These are phyloP conservation scores for Tympanopsis confertula DNA, from an alignment of 2,329 filamentous ascomycete species.

Conservation along the genomic window DNA sequence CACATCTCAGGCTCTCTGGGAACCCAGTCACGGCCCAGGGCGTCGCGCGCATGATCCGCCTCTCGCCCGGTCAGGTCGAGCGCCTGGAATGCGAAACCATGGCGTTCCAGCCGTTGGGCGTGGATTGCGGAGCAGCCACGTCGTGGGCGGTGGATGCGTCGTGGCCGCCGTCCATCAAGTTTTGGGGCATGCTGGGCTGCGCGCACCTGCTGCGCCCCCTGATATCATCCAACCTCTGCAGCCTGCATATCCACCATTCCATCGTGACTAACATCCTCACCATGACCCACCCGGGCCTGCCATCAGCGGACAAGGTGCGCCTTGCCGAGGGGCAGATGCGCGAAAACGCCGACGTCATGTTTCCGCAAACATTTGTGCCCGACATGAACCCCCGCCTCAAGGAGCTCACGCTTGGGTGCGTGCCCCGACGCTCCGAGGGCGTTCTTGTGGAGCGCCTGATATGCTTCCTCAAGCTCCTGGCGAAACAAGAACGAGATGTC, in stretches of 20 bases:
- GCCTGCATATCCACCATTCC: conserved; percentile 46
- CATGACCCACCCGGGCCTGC: conserved; percentile 23
- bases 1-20: conserved; percentile 40
- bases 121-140: conserved; percentile 3
- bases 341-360: conserved; percentile 29
- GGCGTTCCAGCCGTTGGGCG: conserved; percentile 12
- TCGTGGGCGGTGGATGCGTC: background rate
- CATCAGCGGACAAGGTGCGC: conserved; percentile 20
- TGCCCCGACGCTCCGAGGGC: conserved; percentile 41
- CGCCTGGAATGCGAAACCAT: conserved; percentile 37
- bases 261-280: conserved; percentile 42
- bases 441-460: conserved; percentile 33
- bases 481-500: conserved; percentile 36
- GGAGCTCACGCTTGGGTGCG: conserved; percentile 37
- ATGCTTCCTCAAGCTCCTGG: conserved; percentile 31
- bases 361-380: conserved; percentile 34
- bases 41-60: conserved; percentile 28
- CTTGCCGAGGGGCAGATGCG: conserved; percentile 32
- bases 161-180: conserved; percentile 16
- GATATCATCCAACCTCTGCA: conserved; percentile 37
- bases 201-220: conserved; percentile 38
- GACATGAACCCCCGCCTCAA: conserved; percentile 43
- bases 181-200: conserved; percentile 31
- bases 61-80: conserved; percentile 33
- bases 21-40: conserved; percentile 33